Base-by-base conservation (phyloP, 1,284 basidiomycete genomes). In the Tremellales sp. region DNA sequence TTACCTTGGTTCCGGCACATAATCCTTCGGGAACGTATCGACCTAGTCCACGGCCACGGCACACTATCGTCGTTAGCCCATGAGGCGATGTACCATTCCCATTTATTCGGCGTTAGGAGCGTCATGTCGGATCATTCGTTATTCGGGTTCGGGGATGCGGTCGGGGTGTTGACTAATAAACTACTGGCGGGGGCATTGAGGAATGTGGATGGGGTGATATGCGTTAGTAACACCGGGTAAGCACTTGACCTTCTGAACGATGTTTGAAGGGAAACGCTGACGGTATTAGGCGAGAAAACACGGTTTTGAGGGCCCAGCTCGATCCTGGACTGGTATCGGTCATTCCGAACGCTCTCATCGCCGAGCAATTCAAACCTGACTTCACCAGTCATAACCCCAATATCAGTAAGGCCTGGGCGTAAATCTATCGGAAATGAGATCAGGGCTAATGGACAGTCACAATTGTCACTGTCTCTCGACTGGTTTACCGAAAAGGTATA, bases 91-190 rank as follows among this genome's bases (percentile, higher is more conserved):
- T 75, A 97, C 25, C 91, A 97, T 64, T 84, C 90, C 0, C 86
- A 90, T 59, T 75, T 88, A 24, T 79, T 96, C 71, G 86, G 85
- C 6, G 40, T 73, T 19, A 68, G 68, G 49, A 89, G 89, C 0
- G 87, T 96, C 8, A 97, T 98, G 70, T 97, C 96, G 1, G 96
- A 99, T 72, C 96, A 99, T 67, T 91, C 87, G 60, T 76, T 99
- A 22, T 98, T 97, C 62, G 92, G 90, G 0, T 91, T 99, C 61
- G 90, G 89, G 40, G 93, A 97, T 64, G 92, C 92, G 15, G 91
- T 91, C 0, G 92, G 91, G 61, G 93, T 98, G 43, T 76, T 97
- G 57, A 97, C 96, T 4, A 98, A 98, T 77, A 98, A 98, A 71
- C 80, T 99, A 33, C 77, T 98, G 24, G 86, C 84, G 12, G 89